Conservation (phyloP, 192 early-diverging fungal species). For the Backusella sp. region DNA sequence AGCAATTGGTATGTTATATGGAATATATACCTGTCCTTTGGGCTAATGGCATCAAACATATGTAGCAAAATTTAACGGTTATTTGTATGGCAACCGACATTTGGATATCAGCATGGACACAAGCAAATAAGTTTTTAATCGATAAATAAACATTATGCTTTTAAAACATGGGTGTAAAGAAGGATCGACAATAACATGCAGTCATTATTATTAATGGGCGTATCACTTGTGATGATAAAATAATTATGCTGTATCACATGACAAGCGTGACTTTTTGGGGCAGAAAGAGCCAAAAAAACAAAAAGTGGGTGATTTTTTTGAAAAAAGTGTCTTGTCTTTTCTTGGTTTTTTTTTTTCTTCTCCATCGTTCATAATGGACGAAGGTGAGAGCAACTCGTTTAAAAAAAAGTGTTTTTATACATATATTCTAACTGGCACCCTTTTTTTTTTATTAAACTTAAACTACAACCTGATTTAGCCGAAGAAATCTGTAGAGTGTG, state of each 20-base stretch:
- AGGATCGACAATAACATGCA: no score
- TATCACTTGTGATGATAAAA: no score
- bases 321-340: background rate
- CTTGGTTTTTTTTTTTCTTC: background rate
- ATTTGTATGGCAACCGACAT: constrained; percentile 47
- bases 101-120: constrained; percentile 46
- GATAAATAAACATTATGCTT: background rate
- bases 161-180: no score
- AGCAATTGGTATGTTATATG: constrained; percentile 45
- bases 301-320: background rate
- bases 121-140: background rate
- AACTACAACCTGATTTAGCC: background rate
- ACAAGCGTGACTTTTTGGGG: background rate
- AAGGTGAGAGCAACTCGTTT: background rate
- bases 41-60: no score
- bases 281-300: background rate
- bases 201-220: no score
- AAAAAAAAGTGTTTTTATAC: background rate
- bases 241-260: background rate
- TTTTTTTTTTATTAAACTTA: background rate
- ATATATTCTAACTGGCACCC: background rate
- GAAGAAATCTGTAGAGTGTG: constrained; percentile 83
- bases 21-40: background rate
- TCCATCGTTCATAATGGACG: background rate
- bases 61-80: constrained; percentile 48